Evolutionary conservation across 345 rosid species (phyloP).

Genomic region (Eucalyptus urophylla): DNA sequence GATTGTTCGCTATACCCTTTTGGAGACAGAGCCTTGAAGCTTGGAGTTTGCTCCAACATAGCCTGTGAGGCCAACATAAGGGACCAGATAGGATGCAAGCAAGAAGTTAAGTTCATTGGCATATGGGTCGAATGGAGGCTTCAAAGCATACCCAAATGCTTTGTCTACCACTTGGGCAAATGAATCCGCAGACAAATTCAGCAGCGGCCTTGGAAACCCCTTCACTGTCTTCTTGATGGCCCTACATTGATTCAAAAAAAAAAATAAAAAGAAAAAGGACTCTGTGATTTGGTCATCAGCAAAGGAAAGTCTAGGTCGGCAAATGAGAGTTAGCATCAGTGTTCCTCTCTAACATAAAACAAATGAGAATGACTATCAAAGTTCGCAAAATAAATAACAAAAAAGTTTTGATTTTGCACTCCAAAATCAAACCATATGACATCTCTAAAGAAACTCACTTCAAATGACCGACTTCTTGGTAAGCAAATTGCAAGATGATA

Average conservation of each 20-base stretch:
- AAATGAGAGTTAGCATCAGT: not conserved
- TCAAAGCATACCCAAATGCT: constrained; percentile 35
- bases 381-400: not conserved
- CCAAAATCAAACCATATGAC: not conserved
- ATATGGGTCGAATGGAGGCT: constrained; percentile 75
- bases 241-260: constrained; percentile 10
- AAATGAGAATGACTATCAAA: not conserved
- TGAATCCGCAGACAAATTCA: constrained; percentile 44
- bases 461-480: constrained; percentile 90
- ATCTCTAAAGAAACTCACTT: constrained; percentile 11
- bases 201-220: constrained; percentile 77
- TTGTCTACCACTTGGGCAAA: constrained; percentile 41
- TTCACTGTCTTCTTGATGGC: constrained; percentile 45
- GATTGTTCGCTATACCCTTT: constrained; percentile 18
- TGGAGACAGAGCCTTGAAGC: constrained; percentile 28
- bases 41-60: constrained; percentile 70
- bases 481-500: constrained; percentile 62
- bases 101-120: constrained; percentile 42
- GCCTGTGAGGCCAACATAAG: constrained; percentile 78
- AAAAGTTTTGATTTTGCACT: too few relatives aligned
- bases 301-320: not conserved
- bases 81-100: constrained; percentile 64
- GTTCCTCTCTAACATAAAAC: not conserved
- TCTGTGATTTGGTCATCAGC: not conserved
- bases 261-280: not conserved